Conservation (phyloP, 2,329 filamentous ascomycete genomes). For the Cylindrodendrum hubeiense region DNA sequence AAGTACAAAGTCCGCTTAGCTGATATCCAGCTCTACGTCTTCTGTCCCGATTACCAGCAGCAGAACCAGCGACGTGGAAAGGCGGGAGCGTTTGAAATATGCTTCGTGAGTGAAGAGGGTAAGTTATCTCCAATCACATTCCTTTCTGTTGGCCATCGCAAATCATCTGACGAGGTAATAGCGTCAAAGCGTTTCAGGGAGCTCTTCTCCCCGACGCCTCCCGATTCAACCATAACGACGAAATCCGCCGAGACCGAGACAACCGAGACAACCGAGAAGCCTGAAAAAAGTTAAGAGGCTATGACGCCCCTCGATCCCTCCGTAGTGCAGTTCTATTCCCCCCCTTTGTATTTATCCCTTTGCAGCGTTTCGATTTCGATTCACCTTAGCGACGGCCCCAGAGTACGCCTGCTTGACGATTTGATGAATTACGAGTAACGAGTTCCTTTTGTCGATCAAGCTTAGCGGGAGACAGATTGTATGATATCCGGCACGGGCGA, state of each 20-base stretch:
- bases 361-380: slow-evolving; percentile 33
- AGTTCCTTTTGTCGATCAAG: slow-evolving; percentile 36
- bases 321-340: slow-evolving; percentile 15
- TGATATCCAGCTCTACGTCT: slow-evolving; percentile 70
- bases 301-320: background rate
- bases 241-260: no score
- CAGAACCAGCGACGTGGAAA: slow-evolving; percentile 63
- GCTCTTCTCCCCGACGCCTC: slow-evolving; percentile 50
- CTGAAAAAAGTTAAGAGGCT: slow-evolving; percentile 20
- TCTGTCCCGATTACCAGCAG: slow-evolving; percentile 67
- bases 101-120: slow-evolving; percentile 60
- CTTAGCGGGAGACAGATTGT: slow-evolving; percentile 39
- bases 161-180: slow-evolving; percentile 27
- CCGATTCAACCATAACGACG: slow-evolving; percentile 30
- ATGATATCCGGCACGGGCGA: slow-evolving; percentile 35
- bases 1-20: slow-evolving; percentile 63
- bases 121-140: slow-evolving; percentile 14
- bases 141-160: background rate
- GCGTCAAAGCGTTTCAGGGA: slow-evolving; percentile 54
- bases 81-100: slow-evolving; percentile 63
- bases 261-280: slow-evolving; percentile 27
- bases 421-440: slow-evolving; percentile 43
- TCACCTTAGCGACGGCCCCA: slow-evolving; percentile 35
- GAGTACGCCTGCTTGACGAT: slow-evolving; percentile 26
- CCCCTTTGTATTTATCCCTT: slow-evolving; percentile 12